Evolutionary conservation across 768 basidiomycete species (phyloP).

Genomic region (Pulveroboletus frians): DNA sequence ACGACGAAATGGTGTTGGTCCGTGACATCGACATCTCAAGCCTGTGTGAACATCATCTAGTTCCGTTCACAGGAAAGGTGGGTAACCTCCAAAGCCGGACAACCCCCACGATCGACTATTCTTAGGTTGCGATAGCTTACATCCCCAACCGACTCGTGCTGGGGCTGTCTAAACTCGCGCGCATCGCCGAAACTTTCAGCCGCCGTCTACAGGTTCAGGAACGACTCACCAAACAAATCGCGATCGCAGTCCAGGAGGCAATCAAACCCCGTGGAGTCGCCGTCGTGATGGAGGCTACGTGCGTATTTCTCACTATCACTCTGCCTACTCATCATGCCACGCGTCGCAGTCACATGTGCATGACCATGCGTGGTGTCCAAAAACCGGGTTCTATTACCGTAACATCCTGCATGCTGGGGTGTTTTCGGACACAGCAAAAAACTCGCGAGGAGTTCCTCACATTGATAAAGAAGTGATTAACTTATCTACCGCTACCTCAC

Average conservation of each 20-base stretch:
- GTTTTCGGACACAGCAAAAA: conserved; percentile 98
- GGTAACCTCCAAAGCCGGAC: conserved; percentile 26
- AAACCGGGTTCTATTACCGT: conserved; percentile 95
- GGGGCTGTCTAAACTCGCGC: conserved; percentile 91
- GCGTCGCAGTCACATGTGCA: conserved; percentile 79
- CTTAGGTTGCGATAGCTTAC: conserved; percentile 93
- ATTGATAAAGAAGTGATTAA: conserved; percentile 52
- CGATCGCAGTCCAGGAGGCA: conserved; percentile 96
- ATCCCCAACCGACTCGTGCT: conserved; percentile 94
- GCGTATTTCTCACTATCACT: conserved; percentile 32
- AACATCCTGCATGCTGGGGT: conserved; percentile 97
- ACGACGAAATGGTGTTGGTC: conserved; percentile 99
- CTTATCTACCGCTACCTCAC: conserved; percentile 13
- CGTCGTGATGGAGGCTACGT: conserved; percentile 99
- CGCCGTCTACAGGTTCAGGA: conserved; percentile 96
- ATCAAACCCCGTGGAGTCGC: conserved; percentile 97
- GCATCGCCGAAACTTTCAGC: conserved; percentile 96
- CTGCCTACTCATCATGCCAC: conserved; percentile 8
- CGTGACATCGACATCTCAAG: conserved; percentile 96
- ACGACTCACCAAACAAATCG: conserved; percentile 94
- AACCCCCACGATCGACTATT: conserved; percentile 19
- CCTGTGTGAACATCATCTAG: conserved; percentile 96
- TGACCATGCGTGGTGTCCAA: conserved; percentile 99
- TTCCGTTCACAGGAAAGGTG: conserved; percentile 97
- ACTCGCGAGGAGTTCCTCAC: conserved; percentile 96